Base-by-base conservation (phyloP, 495 filamentous ascomycete genomes). In the Sabuloglossum arenarium region DNA sequence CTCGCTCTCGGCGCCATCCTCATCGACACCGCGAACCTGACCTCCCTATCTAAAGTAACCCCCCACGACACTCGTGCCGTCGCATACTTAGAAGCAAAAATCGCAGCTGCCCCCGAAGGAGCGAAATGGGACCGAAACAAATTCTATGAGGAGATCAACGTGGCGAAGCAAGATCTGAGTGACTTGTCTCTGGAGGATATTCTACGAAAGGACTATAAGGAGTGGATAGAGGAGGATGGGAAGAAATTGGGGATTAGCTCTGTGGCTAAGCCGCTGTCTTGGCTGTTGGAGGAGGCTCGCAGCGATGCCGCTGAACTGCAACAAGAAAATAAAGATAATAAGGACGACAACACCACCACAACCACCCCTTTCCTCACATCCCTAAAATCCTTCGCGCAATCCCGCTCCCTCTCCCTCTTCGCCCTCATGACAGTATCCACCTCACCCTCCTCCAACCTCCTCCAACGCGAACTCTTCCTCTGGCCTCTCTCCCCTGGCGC, bases 161-260 rank as follows among this genome's bases (percentile, higher is more conserved):
- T 65, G 3, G 81, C 88, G 6, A 95, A 94, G 67, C 71, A 78
- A 58, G 75, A 88, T 59, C 74, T 97, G 47, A 76, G 76, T 54
- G 59, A 66, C 3, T 69, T 98, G 58, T 74, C 71, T 1, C 64
- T 91, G 57, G 66, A 76, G 2, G 93, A 96, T 59, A 75, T 94
- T 16, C 65, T 96, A 50, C 75, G 81, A 56, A 89, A 93, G 60
- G 91, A 98, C 67, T 98, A 91, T 68, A 98, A 98, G 69, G 76
- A 83, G 56, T 98, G 89, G 88, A 68, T 62, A 4, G 88, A 86
- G 61, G 62, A 57, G 19, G 58, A 62, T 21, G 67, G 58, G 0
- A 52, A 77, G 29, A 74, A 69, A 21, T 66, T 98, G 9, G 91
- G 91, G 0, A 84, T 94, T 49, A 83, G 81, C 49, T 79, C 79